Conservation (phyloP, 2,329 filamentous ascomycete genomes). For the Fusarium torulosum region DNA sequence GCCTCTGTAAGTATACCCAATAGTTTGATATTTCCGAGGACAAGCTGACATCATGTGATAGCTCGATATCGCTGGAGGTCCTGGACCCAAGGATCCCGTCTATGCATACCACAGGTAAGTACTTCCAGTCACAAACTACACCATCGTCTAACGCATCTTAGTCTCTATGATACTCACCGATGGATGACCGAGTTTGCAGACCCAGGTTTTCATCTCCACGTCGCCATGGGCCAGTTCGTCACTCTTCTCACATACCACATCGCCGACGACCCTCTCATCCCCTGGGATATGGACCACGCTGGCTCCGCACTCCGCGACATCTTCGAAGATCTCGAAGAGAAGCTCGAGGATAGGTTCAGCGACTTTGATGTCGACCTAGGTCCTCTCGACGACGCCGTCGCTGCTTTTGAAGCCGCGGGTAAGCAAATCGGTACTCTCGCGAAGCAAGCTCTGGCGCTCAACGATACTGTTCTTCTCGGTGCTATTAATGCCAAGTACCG, state of each 20-base stretch:
- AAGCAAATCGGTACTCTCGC: conserved; percentile 12
- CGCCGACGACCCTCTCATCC: conserved; percentile 32
- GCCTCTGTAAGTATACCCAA: neutral
- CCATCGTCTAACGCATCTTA: neutral
- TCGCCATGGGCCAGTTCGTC: conserved; percentile 59
- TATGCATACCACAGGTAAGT: conserved; percentile 27
- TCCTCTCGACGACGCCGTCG: conserved; percentile 19
- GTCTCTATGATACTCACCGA: conserved; percentile 53
- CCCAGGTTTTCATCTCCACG: conserved; percentile 62
- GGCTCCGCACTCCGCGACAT: conserved; percentile 26
- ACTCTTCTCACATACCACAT: conserved; percentile 35
- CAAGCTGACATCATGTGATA: neutral
- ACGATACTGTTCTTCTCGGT: conserved; percentile 3
- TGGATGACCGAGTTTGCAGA: conserved; percentile 67
- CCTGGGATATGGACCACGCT: conserved; percentile 27
- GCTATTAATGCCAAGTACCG: conserved; percentile 26
- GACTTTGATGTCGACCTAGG: conserved; percentile 2
- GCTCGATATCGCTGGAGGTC: conserved; percentile 35
- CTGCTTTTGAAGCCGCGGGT: conserved; percentile 14
- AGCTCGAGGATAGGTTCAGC: conserved; percentile 16
- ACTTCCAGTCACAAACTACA: accelerated
- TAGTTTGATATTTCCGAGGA: accelerated
- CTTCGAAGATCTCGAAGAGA: conserved; percentile 30
- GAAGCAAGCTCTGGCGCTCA: conserved; percentile 10
- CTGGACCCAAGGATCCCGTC: conserved; percentile 29